Percentiles rank a stretch among this genome's conserved stretches.
These are phyloP conservation scores for Lyophyllum atratum DNA, from an alignment of 768 basidiomycete species.

Conservation along the genomic window DNA sequence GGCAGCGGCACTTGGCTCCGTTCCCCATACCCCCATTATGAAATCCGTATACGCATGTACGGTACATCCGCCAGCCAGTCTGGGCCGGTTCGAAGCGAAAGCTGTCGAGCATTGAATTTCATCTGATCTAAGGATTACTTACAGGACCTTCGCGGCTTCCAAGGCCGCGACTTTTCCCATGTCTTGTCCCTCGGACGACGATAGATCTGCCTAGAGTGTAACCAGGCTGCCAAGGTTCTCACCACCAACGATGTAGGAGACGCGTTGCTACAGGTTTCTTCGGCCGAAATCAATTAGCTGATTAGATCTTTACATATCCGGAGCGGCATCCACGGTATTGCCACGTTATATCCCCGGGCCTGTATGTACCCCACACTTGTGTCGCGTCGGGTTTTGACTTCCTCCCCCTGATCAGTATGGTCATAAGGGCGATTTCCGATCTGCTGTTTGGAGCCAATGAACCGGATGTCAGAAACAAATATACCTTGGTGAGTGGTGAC, in stretches of 20 bases:
- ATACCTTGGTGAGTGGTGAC: slow-evolving; percentile 30
- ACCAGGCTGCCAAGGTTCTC: neutral
- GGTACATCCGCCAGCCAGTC: too few relatives aligned
- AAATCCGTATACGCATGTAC: too few relatives aligned
- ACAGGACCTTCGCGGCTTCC: neutral
- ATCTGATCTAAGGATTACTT: neutral
- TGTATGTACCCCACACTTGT: neutral
- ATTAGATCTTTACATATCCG: neutral
- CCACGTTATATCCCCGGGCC: slow-evolving; percentile 8
- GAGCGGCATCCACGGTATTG: slow-evolving; percentile 8
- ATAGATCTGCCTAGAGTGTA: neutral
- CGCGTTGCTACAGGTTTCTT: neutral
- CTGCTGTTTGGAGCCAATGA: slow-evolving; percentile 20
- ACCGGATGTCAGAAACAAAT: slow-evolving; percentile 16
- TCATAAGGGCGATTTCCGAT: slow-evolving; percentile 22
- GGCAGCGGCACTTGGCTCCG: neutral
- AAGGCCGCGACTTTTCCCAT: neutral
- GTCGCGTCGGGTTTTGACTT: neutral
- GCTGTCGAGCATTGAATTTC: too few relatives aligned
- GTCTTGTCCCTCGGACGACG: neutral
- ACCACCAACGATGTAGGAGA: neutral
- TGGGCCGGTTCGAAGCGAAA: too few relatives aligned
- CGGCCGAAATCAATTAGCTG: neutral
- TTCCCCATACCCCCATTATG: too few relatives aligned
- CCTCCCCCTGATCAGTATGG: slow-evolving; percentile 16